Percentiles rank a stretch among this genome's conserved stretches.
Evolutionary conservation across 495 filamentous ascomycete genomes (phyloP).

Genomic region (Neurospora cerealis): DNA sequence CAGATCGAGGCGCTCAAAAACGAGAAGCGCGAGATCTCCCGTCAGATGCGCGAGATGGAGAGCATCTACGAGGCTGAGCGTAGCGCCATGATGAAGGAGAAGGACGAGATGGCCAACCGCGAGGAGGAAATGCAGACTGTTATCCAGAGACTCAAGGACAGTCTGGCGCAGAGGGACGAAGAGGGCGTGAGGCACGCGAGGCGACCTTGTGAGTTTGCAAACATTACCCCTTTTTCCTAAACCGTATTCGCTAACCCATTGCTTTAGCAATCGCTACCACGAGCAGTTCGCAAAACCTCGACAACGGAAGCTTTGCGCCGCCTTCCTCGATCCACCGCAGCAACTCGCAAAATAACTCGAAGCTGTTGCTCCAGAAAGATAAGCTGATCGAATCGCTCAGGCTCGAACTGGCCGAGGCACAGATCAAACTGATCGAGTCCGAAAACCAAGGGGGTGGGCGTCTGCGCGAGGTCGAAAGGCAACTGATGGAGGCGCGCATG

Average conservation of each 20-base stretch:
- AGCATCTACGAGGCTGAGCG: constrained; percentile 83
- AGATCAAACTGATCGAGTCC: constrained; percentile 90
- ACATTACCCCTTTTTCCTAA: background rate
- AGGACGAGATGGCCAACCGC: constrained; percentile 70
- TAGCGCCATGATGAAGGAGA: constrained; percentile 77
- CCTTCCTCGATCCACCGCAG: constrained; percentile 68
- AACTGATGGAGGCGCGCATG: constrained; percentile 82
- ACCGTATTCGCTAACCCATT: constrained; percentile 2
- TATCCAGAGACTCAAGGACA: constrained; percentile 85
- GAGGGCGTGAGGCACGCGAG: constrained; percentile 57
- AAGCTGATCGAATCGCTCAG: constrained; percentile 87
- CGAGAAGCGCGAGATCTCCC: constrained; percentile 66
- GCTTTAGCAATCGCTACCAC: constrained; percentile 34
- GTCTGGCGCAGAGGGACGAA: constrained; percentile 59
- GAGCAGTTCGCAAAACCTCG: constrained; percentile 42
- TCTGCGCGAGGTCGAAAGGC: constrained; percentile 76
- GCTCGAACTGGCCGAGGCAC: constrained; percentile 84
- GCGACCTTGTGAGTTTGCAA: constrained; percentile 48
- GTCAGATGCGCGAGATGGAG: constrained; percentile 81
- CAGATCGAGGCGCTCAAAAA: constrained; percentile 67
- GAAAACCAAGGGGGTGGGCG: constrained; percentile 84
- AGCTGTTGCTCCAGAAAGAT: constrained; percentile 85
- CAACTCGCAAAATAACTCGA: constrained; percentile 77
- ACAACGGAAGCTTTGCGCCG: constrained; percentile 76
- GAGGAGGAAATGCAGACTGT: constrained; percentile 84